Percentiles rank a stretch among this genome's conserved stretches.
phyloP scores from a whole-genome alignment of 768 basidiomycete species.

The Agaricus subrufescens region DNA sequence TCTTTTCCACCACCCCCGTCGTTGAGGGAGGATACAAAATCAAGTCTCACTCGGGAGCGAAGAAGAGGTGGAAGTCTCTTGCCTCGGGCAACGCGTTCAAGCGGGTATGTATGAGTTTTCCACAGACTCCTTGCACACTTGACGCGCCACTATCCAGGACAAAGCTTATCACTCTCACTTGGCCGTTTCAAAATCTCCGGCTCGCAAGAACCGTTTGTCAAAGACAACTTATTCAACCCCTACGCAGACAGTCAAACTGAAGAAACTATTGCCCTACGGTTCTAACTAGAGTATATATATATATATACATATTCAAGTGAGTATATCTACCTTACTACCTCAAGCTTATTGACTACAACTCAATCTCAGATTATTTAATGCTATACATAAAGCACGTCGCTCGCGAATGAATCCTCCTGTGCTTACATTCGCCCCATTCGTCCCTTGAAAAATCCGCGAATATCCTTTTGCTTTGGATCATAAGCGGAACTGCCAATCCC shows the following conservation, averaged over 20 bases:
- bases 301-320: neutral
- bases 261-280: constrained; percentile 72
- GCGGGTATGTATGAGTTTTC: constrained; percentile 44
- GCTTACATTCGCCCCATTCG: neutral
- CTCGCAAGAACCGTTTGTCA: constrained; percentile 59
- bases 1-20: constrained; percentile 58
- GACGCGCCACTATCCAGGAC: constrained; percentile 33
- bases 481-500: constrained; percentile 69
- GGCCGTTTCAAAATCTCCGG: constrained; percentile 64
- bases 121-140: neutral
- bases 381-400: neutral
- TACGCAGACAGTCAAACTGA: constrained; percentile 62
- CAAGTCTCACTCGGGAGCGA: constrained; percentile 76
- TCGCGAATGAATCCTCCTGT: neutral
- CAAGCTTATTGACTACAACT: neutral
- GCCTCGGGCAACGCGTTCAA: constrained; percentile 66
- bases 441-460: constrained; percentile 66
- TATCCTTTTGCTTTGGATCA: constrained; percentile 72
- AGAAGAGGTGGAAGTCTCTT: constrained; percentile 75
- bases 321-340: neutral
- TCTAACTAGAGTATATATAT: constrained; percentile 18
- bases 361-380: neutral
- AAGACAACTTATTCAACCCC: constrained; percentile 62
- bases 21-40: constrained; percentile 66
- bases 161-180: constrained; percentile 71